These are phyloP conservation scores for Trichosanthes truncata DNA, from an alignment of 306 rosid species.

Conservation along the genomic window DNA sequence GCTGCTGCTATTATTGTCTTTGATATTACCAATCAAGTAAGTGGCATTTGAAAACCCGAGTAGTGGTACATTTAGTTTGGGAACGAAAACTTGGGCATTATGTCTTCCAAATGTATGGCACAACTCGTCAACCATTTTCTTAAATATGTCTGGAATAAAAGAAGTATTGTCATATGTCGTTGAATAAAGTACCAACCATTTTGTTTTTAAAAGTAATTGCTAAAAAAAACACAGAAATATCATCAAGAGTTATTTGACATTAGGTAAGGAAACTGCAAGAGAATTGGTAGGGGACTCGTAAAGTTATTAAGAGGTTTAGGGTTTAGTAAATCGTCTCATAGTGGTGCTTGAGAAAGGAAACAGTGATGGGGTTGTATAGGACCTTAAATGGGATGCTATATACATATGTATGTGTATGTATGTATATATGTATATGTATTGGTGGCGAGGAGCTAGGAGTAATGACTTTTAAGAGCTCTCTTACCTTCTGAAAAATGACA, in stretches of 20 bases:
- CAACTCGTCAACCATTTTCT: neutral
- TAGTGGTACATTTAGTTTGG: neutral
- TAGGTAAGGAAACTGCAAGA: neutral
- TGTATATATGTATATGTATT: neutral
- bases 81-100: neutral
- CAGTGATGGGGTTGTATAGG: neutral
- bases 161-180: neutral
- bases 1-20: constrained; percentile 56
- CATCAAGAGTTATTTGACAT: neutral
- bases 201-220: neutral
- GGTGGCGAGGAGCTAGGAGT: neutral
- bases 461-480: neutral
- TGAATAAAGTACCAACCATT: neutral
- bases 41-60: constrained; percentile 11
- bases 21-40: constrained; percentile 49
- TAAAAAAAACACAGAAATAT: neutral
- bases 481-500: neutral
- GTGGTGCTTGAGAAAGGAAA: neutral
- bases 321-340: neutral
- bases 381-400: neutral
- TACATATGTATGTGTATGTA: neutral
- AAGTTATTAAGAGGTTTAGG: neutral
- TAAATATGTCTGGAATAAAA: neutral
- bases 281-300: neutral
- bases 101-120: neutral